These are phyloP conservation scores for Rostrohypoxylon terebratum DNA, from an alignment of 495 filamentous ascomycete genomes.

Conservation along the genomic window DNA sequence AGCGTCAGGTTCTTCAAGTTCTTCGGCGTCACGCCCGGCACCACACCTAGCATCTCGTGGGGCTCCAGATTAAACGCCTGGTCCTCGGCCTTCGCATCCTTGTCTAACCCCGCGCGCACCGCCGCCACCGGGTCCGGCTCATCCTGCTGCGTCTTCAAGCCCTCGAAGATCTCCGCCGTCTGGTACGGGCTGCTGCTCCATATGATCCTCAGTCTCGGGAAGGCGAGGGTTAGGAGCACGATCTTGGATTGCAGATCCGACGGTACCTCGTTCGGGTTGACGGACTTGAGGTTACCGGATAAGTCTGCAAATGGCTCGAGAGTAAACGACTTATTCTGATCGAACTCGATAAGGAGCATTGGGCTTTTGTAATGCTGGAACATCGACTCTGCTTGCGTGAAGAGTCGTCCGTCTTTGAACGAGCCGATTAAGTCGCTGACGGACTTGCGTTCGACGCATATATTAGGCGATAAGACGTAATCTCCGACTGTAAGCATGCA, in stretches of 20 bases:
- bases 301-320: constrained; percentile 91
- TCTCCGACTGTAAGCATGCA: constrained; percentile 97
- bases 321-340: constrained; percentile 96
- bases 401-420: constrained; percentile 90
- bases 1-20: constrained; percentile 76
- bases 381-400: constrained; percentile 94
- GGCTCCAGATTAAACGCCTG: constrained; percentile 69
- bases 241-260: constrained; percentile 91
- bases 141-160: constrained; percentile 85
- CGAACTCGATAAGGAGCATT: constrained; percentile 96
- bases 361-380: constrained; percentile 89
- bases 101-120: constrained; percentile 82
- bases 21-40: constrained; percentile 87
- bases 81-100: constrained; percentile 65
- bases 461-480: constrained; percentile 89
- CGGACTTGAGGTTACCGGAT: constrained; percentile 71
- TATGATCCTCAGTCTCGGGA: constrained; percentile 88
- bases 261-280: constrained; percentile 63
- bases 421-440: constrained; percentile 90
- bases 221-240: constrained; percentile 91
- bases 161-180: constrained; percentile 95
- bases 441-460: constrained; percentile 95
- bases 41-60: constrained; percentile 86
- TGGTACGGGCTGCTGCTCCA: constrained; percentile 96
- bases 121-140: constrained; percentile 94